These are phyloP conservation scores for Stagonosporopsis rhizophila DNA, from an alignment of 2,329 filamentous ascomycete genomes.

Conservation along the genomic window DNA sequence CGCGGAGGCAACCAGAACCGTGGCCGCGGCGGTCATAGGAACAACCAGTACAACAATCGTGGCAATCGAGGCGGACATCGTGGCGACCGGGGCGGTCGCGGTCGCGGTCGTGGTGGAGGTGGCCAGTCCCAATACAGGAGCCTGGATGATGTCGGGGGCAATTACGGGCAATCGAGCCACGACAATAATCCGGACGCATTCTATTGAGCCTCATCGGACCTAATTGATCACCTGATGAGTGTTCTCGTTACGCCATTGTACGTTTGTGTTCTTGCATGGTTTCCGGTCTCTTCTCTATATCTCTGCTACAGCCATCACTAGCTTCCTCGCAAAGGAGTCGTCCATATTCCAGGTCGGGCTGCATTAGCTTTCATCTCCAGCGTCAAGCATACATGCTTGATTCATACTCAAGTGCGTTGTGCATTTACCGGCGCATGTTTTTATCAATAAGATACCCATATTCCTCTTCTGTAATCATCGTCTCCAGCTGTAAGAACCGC, in stretches of 20 bases:
- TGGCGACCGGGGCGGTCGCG: conserved; percentile 49
- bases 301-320: background rate
- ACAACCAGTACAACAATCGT: conserved; percentile 43
- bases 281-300: background rate
- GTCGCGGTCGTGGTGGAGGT: conserved; percentile 41
- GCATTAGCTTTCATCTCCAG: background rate
- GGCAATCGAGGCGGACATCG: conserved; percentile 53
- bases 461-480: background rate
- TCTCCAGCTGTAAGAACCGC: background rate
- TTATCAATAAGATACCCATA: conserved; percentile 12
- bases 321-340: background rate
- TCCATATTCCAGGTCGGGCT: background rate
- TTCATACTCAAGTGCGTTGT: background rate
- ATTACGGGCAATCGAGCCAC: conserved; percentile 37
- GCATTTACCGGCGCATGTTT: conserved; percentile 6
- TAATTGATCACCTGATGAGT: too few relatives aligned
- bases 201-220: conserved; percentile 26
- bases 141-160: conserved; percentile 52
- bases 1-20: conserved; percentile 45
- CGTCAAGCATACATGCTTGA: background rate
- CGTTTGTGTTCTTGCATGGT: background rate
- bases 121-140: conserved; percentile 51
- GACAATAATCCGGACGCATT: conserved; percentile 45
- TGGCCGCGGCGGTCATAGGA: conserved; percentile 37
- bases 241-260: background rate